Base-by-base conservation (phyloP, 371 early-diverging fungal species). In the Parasitella parasitica region DNA sequence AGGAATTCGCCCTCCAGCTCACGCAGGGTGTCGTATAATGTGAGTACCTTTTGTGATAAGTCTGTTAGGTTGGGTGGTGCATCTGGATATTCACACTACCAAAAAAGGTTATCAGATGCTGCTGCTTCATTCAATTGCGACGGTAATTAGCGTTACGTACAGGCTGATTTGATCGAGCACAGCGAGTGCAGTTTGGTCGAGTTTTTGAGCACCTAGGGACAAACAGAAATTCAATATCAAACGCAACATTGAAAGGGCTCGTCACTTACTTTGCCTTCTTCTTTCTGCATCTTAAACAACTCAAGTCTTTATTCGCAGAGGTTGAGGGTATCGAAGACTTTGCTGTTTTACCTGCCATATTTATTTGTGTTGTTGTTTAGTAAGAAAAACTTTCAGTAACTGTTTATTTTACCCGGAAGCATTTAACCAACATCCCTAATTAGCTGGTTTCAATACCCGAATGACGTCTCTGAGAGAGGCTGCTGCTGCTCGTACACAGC, bases 191-290 rank as follows among this genome's bases (percentile, higher is more conserved):
- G 36, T 76, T 69, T 4, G 80, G 80, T 32, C 80, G 67, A 55
- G 80, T 80, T 37, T 80, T 80, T 49, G 80, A 80, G 55, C 80
- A 80, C 66, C 80, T 80, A 59, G 18, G 24, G 54, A 48, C 9
- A 24, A 20, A 16, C 38, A 53, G 32, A 3, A 52, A 27, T 32
- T 36, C 38, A 20, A 43, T 22, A n/a, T n/a, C n/a, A n/a, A n/a
- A n/a, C n/a, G n/a, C n/a, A n/a, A n/a, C n/a, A n/a, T n/a, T n/a
- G n/a, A n/a, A n/a, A n/a, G n/a, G n/a, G n/a, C n/a, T n/a, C n/a
- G 20, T 5, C n/a, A 27, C 51, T 66, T 77, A 77, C 80, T 80
- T 80, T 63, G 80, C 80, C 72, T 80, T 80, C 71, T 80, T 80
- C 64, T 80, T 80, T 59, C 80, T 73, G 51, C 80, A 80, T 6